Evolutionary conservation across 83 land plant species (phyloP), one percentile per base, ranked within the genome.

Genomic region (Picea engelmannii): DNA sequence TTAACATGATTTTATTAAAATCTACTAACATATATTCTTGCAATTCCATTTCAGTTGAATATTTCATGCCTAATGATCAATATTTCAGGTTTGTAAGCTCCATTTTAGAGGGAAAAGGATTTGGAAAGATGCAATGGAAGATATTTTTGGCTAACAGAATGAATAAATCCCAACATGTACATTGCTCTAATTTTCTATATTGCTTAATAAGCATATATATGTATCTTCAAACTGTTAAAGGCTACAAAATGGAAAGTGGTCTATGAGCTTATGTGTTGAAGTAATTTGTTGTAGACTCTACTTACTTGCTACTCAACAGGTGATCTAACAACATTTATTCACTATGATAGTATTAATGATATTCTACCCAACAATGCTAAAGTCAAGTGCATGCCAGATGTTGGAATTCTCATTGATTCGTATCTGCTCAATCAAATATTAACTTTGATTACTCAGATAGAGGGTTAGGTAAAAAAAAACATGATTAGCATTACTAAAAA

Each of bases 301-400:
- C 83, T 90, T 20, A 64, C 91, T 58, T 93, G 92, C 10, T 86
- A 88, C 80, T 92, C 93, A 10, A 91, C 95, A 80, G 95, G 95
- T 42, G 95, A 89, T 4, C 65, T 90, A 52, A 77, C 93, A 0
- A 66, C 91, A 11, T 82, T 87, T 76, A 47, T 90, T 60, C 89
- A 88, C 59, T 92, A 93, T 84, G 89, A 90, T 78, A 80, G 59
- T 11, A 88, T 92, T 65, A 70, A 63, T 10, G 67, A 84, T 31
- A 79, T 88, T 16, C 59, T 92, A 4, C 95, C 95, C 1, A 24
- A 2, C 18, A 38, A 16, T 4, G 75, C 90, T 2, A 85, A 79
- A 58, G 95, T 92, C 21, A 92, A 92, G 78, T 92, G 93, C 79
- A 18, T 92, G 20, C 42, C 82, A 18, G 95, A 92, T 90, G 95